Evolutionary conservation across 768 basidiomycete genomes (phyloP).

Genomic region (Fomitopsis pulvina): DNA sequence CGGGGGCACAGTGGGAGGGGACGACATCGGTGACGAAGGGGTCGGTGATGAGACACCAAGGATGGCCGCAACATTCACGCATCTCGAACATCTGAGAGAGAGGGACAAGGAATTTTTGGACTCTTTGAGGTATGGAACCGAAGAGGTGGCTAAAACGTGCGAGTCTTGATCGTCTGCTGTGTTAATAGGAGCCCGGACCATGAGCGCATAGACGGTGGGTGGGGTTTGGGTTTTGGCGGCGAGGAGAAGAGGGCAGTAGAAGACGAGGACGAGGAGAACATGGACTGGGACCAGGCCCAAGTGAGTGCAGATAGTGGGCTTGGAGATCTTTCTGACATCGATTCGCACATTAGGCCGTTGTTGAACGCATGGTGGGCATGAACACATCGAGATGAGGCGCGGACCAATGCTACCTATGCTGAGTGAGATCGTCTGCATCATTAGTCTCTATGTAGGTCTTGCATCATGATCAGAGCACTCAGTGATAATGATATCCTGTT

Average conservation of each 20-base stretch:
- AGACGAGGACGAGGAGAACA: slow-evolving; percentile 52
- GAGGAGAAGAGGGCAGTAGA: slow-evolving; percentile 41
- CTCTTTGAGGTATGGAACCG: slow-evolving; percentile 32
- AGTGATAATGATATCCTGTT: no score
- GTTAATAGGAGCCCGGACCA: slow-evolving; percentile 45
- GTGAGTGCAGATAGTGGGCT: slow-evolving; percentile 24
- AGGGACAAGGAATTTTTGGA: slow-evolving; percentile 53
- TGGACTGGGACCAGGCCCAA: slow-evolving; percentile 71
- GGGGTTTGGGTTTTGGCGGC: slow-evolving; percentile 60
- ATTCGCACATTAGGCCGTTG: slow-evolving; percentile 17
- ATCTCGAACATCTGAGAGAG: slow-evolving; percentile 34
- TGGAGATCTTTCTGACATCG: neutral
- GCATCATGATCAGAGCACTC: no score
- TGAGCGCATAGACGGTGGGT: slow-evolving; percentile 64
- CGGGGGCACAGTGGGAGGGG: slow-evolving; percentile 12
- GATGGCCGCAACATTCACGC: slow-evolving; percentile 29
- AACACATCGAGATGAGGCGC: slow-evolving; percentile 5
- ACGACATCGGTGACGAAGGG: slow-evolving; percentile 23
- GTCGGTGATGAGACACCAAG: slow-evolving; percentile 51
- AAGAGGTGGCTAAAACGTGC: neutral
- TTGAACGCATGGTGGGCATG: slow-evolving; percentile 28
- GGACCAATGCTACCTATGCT: no score
- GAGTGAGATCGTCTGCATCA: no score
- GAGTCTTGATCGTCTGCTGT: slow-evolving; percentile 3
- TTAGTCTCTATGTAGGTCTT: no score